Percentiles rank a stretch among this genome's conserved stretches.
Conservation (phyloP, 805 yeast species). For the Sugiyamaella boreocaroliniensis region DNA sequence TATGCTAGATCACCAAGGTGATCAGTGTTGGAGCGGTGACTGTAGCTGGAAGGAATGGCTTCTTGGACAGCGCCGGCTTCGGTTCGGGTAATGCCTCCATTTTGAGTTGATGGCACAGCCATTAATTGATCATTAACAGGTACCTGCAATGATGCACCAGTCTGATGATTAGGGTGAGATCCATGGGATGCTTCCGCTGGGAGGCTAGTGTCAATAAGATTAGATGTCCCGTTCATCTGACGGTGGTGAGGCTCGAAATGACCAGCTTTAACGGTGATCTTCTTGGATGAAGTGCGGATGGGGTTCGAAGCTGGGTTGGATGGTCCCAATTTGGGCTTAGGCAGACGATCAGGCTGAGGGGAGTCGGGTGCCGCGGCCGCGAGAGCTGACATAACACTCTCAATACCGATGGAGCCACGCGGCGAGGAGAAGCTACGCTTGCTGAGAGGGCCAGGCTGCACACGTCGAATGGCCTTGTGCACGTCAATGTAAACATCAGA, state of each 20-base stretch:
- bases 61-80: conserved; percentile 10
- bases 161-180: background rate
- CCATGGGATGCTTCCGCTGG: background rate
- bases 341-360: background rate
- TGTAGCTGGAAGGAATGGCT: conserved; percentile 1
- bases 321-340: conserved; percentile 38
- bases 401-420: conserved; percentile 7
- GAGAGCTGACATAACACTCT: conserved; percentile 5
- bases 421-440: conserved; percentile 8
- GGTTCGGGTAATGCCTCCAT: conserved; percentile 4
- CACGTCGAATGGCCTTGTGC: conserved; percentile 69
- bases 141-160: background rate
- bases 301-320: conserved; percentile 67
- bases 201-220: background rate
- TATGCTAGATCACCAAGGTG: conserved; percentile 12
- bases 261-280: conserved; percentile 52
- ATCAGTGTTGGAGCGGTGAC: conserved; percentile 4
- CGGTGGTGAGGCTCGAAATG: background rate
- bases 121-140: background rate
- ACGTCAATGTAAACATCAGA: conserved; percentile 90
- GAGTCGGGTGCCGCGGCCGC: background rate
- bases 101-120: conserved; percentile 1
- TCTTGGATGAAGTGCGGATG: conserved; percentile 50
- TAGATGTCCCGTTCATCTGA: background rate
- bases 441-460: conserved; percentile 34